Conservation (phyloP, 1,284 basidiomycete species). For the Naganishia sp. region DNA sequence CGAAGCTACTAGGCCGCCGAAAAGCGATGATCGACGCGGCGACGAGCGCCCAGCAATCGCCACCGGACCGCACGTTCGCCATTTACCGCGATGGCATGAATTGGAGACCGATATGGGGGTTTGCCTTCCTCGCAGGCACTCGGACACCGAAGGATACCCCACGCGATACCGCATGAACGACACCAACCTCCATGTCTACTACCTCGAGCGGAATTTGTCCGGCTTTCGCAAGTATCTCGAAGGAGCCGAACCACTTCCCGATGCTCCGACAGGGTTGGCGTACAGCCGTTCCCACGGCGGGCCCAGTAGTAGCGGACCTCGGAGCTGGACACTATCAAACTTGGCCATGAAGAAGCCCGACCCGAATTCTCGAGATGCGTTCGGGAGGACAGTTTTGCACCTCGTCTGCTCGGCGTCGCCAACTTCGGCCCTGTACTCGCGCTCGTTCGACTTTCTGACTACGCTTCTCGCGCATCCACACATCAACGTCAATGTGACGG, state of each 20-base stretch:
- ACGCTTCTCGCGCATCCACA: slow-evolving; percentile 74
- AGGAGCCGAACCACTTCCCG: slow-evolving; percentile 29
- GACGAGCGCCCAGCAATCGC: slow-evolving; percentile 6
- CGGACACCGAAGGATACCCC: background rate
- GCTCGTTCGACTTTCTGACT: slow-evolving; percentile 74
- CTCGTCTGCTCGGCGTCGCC: slow-evolving; percentile 64
- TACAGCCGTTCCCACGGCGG: slow-evolving; percentile 20
- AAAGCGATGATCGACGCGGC: background rate
- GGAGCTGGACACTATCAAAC: slow-evolving; percentile 65
- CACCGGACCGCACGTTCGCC: slow-evolving; percentile 12
- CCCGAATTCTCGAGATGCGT: slow-evolving; percentile 51
- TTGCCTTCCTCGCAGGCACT: background rate
- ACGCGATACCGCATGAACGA: slow-evolving; percentile 27
- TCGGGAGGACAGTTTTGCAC: slow-evolving; percentile 66
- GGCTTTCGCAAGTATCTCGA: slow-evolving; percentile 35
- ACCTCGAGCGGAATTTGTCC: slow-evolving; percentile 32
- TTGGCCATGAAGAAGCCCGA: slow-evolving; percentile 47
- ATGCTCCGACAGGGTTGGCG: slow-evolving; percentile 25
- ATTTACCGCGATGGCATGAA: background rate
- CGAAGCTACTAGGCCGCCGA: slow-evolving; percentile 18
- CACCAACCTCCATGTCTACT: slow-evolving; percentile 35
- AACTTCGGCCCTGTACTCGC: slow-evolving; percentile 58
- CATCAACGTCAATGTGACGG: slow-evolving; percentile 77
- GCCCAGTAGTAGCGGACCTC: slow-evolving; percentile 55
- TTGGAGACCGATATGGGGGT: background rate